Base-by-base conservation (phyloP, 345 rosid species). In the Lumnitzera littorea region DNA sequence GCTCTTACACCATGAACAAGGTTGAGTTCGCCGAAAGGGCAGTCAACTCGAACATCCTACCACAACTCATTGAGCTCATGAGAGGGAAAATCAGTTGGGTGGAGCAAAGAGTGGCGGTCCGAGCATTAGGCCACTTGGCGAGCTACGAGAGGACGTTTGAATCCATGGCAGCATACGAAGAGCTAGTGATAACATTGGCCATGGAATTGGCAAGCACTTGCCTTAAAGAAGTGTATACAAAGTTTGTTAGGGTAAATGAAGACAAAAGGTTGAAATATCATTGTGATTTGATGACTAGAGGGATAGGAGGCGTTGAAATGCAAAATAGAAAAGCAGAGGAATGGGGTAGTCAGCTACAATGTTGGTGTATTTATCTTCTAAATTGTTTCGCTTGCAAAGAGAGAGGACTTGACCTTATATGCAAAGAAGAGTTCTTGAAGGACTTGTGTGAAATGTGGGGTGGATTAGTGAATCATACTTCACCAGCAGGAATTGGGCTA, bases 11-110 rank as follows among this genome's bases (percentile, higher is more conserved):
- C 46, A 82, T 81, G 96, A 84, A 83, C 79, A 85, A 66, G 54
- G 54, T 76, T 24, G 73, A 78, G 25, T 76, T 82, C 10, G 94
- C 96, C 8, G 69, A 76, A 27, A 60, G 24, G 63, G 87, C 96
- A 0, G 80, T 74, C 27, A 55, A 71, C 24, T 73, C 96, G 2
- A 85, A 85, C 10, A 84, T 72, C 16, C 68, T 92, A 60, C 68
- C 73, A 54, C 79, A 86, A 48, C 62, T 92, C 60, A 66, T 92
- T 64, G 91, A 85, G 76, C 89, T 92, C 72, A 53, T 92, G 55
- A 85, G 84, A 66, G 96, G 96, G 5, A 85, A 70, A 56, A 75
- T 89, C 62, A 89, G 88, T 62, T 92, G 96, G 96, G 91, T 87
- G 48, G 96, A 92, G 81, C 96, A 89, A 58, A 20, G 94, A 67